These are phyloP conservation scores for Eucalyptus caleyi DNA, from an alignment of 345 rosid species.

Conservation along the genomic window DNA sequence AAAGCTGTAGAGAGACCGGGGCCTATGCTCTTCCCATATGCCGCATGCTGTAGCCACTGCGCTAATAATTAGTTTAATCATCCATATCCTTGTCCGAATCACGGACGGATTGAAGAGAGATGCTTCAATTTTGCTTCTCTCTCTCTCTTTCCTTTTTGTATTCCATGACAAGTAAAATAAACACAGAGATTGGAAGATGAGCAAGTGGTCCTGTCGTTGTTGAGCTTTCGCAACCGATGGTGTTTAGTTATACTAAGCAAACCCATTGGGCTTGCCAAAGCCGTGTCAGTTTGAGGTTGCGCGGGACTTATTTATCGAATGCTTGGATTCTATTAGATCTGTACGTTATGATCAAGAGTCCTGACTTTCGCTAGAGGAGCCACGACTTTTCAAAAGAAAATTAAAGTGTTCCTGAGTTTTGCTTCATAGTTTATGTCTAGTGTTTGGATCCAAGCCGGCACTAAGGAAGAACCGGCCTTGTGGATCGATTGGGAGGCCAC, in stretches of 20 bases:
- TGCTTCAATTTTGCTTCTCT: not conserved
- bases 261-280: too few relatives aligned
- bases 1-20: not conserved
- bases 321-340: too few relatives aligned
- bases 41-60: not conserved
- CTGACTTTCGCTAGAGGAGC: not conserved
- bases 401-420: not conserved
- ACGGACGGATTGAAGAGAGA: not conserved
- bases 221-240: not conserved
- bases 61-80: not conserved
- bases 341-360: too few relatives aligned
- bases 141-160: not conserved
- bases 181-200: not conserved
- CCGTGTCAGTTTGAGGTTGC: too few relatives aligned
- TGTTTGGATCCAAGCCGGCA: not conserved
- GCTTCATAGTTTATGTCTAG: not conserved
- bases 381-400: not conserved
- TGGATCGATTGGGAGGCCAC: not conserved
- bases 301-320: too few relatives aligned
- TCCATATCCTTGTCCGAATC: not conserved
- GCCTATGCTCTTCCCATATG: too few relatives aligned
- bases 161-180: not conserved
- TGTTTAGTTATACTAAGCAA: not conserved
- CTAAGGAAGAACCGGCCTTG: not conserved
- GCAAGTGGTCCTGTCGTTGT: not conserved